Evolutionary conservation across 2,329 filamentous ascomycete genomes (phyloP).

Genomic region (Clarireedia sp.): DNA sequence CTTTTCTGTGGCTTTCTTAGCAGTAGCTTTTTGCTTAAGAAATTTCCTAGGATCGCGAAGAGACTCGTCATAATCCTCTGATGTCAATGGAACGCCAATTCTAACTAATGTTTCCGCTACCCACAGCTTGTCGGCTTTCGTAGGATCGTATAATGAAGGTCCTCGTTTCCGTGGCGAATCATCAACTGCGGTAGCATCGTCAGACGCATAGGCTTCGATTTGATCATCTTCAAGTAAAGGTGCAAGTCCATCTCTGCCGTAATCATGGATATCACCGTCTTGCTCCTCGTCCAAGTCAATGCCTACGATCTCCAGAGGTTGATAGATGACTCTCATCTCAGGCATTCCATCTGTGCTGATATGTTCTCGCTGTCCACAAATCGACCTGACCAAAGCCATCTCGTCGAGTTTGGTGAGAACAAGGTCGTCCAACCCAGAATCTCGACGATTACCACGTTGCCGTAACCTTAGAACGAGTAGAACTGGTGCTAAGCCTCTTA

Average conservation of each 20-base stretch:
- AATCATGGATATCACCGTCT: slow-evolving; percentile 36
- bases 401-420: slow-evolving; percentile 38
- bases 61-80: slow-evolving; percentile 55
- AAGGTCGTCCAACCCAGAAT: slow-evolving; percentile 29
- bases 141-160: slow-evolving; percentile 53
- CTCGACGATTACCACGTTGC: slow-evolving; percentile 33
- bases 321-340: slow-evolving; percentile 72
- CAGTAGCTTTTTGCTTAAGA: slow-evolving; percentile 17
- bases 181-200: slow-evolving; percentile 13
- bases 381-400: slow-evolving; percentile 50
- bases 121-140: slow-evolving; percentile 59
- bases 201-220: slow-evolving; percentile 31
- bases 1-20: slow-evolving; percentile 19
- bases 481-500: slow-evolving; percentile 69
- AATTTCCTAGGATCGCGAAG: slow-evolving; percentile 22
- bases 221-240: slow-evolving; percentile 59
- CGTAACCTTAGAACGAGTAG: slow-evolving; percentile 57
- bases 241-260: slow-evolving; percentile 46
- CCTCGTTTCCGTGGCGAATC: slow-evolving; percentile 30
- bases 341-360: slow-evolving; percentile 64
- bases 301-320: slow-evolving; percentile 68
- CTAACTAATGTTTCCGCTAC: slow-evolving; percentile 56
- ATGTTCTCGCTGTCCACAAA: slow-evolving; percentile 63
- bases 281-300: slow-evolving; percentile 69
- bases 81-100: slow-evolving; percentile 55